Evolutionary conservation across 2,329 filamentous ascomycete species (phyloP), one percentile per base, ranked within the genome.

Genomic region (Neoascochyta sp.): DNA sequence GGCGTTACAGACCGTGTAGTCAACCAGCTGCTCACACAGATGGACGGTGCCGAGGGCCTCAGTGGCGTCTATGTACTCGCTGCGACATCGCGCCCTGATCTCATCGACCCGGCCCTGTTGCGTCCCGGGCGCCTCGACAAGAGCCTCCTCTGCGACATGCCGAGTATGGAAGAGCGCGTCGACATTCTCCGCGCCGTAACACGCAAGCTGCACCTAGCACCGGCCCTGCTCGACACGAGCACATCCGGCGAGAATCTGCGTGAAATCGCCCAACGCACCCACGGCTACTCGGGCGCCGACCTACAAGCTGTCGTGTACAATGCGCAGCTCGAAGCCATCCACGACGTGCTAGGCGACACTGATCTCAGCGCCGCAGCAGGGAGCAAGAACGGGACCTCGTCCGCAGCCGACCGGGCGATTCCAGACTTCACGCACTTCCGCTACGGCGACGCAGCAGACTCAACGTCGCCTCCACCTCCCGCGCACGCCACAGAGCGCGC

Each of bases 1-100:
- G 92, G 93, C 44, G 93, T 98, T n/a, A 98, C 92, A 1, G 93
- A 98, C 63, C 80, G 93, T 20, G 93, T 98, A 0, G 92, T 98
- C 49, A 98, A 98, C 61, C 93, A 98, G 70, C 79, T 98, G 34
- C 75, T 98, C 8, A 98, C 93, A 1, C 90, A 96, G 63, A 98
- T 98, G 92, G 92, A 98, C 54, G 92, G 92, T 55, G 92, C 92
- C 0, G 93, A 98, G 63, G 93, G 92, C 0, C 68, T 98, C 4
- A 88, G 83, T 1, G 92, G 92, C 2, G 93, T 98, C 0, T 98
- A 98, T 51, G 92, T 98, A 5, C 76, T 98, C 3, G 93, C 93
- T 13, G 93, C 92, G 1, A 98, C 92, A 0, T 90, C 83, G 1
- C 74, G 93, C 4, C 93, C 93, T 0, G 93, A 98, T 61, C 69